Evolutionary conservation across 2,329 filamentous ascomycete genomes (phyloP).

Genomic region (Cladosporium halotolerans): DNA sequence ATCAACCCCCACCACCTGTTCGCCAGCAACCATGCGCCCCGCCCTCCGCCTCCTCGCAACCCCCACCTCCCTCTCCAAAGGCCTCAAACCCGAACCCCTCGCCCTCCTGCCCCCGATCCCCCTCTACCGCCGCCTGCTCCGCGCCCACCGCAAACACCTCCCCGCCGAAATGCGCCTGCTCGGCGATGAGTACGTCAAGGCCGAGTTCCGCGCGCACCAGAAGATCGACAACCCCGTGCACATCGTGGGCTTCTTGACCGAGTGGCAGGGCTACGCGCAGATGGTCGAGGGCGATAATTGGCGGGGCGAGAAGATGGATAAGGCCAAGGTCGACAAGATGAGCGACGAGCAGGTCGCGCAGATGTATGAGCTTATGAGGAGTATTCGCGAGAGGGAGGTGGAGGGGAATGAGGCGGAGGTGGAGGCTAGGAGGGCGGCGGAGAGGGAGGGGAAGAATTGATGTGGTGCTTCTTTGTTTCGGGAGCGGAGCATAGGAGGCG

Average conservation of each 20-base stretch:
- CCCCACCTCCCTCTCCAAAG: constrained; percentile 27
- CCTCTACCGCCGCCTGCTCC: constrained; percentile 79
- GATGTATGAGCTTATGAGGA: constrained; percentile 87
- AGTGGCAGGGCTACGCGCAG: constrained; percentile 95
- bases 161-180: constrained; percentile 68
- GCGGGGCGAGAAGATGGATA: constrained; percentile 78
- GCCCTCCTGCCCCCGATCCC: constrained; percentile 81
- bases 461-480: background rate
- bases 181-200: constrained; percentile 88
- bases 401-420: constrained; percentile 38
- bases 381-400: constrained; percentile 55
- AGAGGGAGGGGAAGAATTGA: constrained; percentile 1
- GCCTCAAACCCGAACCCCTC: constrained; percentile 45
- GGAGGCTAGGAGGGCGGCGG: constrained; percentile 6
- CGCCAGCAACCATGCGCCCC: constrained; percentile 19
- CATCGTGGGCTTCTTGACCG: constrained; percentile 88
- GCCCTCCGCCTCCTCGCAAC: constrained; percentile 26
- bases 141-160: constrained; percentile 76
- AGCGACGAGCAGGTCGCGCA: constrained; percentile 87
- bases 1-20: background rate
- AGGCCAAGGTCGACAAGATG: constrained; percentile 82
- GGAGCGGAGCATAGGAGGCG: background rate
- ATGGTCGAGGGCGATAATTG: constrained; percentile 81
- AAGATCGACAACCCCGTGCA: constrained; percentile 85
- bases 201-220: constrained; percentile 80